Base-by-base conservation (phyloP, 2,329 filamentous ascomycete species). In the Penicillium janthinellum region DNA sequence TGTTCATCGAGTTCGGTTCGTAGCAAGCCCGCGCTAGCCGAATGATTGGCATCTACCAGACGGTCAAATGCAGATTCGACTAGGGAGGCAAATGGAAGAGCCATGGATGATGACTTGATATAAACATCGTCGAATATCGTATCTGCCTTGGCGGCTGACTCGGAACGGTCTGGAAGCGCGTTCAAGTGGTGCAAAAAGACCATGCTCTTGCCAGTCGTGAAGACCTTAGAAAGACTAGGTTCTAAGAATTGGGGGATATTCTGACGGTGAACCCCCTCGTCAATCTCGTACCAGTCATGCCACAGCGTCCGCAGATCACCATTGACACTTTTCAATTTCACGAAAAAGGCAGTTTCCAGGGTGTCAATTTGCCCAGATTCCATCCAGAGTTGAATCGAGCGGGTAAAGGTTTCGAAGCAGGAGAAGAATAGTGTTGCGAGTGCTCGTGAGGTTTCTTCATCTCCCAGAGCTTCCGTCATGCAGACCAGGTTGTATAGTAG, bases 201-300 rank as follows among this genome's bases (percentile, higher is more conserved):
- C 57, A 95, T 88, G 67, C 90, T 96, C 75, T 97, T 97, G 0
- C 94, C 94, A 1, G 91, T 88, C 1, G 88, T 92, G 68, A 96
- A 94, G 39, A 97, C 91, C 62, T 88, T 90, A 25, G 81, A 78
- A 0, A 86, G 86, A 1, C 88, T 85, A 2, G 88, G 83, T 41
- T 88, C 85, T 4, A 97, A 81, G 64, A 96, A 97, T 2, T 78
- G 82, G 0, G 94, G 93, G 0, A 89, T 88, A 67, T 89, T 86
- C 1, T 92, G 74, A 1, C 78, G 77, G 15, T 88, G 86, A 44
- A 65, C 53, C 4, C 86, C 80, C 3, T 82, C 74, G 0, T 87
- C 86, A 14, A 97, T 79, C 22, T 83, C 81, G 73, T 88, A 97
- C 67, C 89, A 87, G 59, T 88, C 83, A 64, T 88, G 84, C 94